A percentile compares a stretch with the other conserved stretches of the same genome.
These are phyloP conservation scores for Larix kaempferi DNA, from an alignment of 75 land plant genomes.

Conservation along the genomic window DNA sequence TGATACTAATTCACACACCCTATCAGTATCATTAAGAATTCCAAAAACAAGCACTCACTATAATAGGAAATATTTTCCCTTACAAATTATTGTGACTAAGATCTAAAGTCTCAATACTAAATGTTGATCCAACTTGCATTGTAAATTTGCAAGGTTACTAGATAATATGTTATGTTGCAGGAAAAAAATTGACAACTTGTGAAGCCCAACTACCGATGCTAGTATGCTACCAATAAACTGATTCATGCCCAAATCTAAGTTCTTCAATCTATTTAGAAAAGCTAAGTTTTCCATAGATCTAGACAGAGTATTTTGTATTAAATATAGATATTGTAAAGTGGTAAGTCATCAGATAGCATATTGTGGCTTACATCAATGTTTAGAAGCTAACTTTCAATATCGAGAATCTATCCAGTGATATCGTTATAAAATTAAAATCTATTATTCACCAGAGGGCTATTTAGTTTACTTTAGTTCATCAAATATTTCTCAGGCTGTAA, in stretches of 20 bases:
- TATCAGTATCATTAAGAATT: too few relatives aligned
- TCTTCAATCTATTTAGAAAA: slow-evolving; percentile 15
- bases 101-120: slow-evolving; percentile 23
- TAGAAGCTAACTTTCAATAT: slow-evolving; percentile 10
- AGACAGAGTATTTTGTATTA: slow-evolving; percentile 21
- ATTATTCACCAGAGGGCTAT: too few relatives aligned
- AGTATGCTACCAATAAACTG: slow-evolving; percentile 44
- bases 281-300: slow-evolving; percentile 20
- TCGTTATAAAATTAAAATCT: too few relatives aligned
- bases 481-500: too few relatives aligned
- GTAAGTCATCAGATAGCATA: slow-evolving; percentile 31
- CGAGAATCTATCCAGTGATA: slow-evolving; percentile 9
- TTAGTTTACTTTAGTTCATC: too few relatives aligned
- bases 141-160: slow-evolving; percentile 25
- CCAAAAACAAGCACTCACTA: slow-evolving; percentile 19
- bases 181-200: slow-evolving; percentile 16
- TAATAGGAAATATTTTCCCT: slow-evolving; percentile 16
- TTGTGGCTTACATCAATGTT: slow-evolving; percentile 46
- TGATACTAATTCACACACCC: too few relatives aligned
- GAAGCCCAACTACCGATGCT: slow-evolving; percentile 14
- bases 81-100: slow-evolving; percentile 43
- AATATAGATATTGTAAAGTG: slow-evolving; percentile 45
- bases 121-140: neutral
- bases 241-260: slow-evolving; percentile 44
- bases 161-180: slow-evolving; percentile 47